These are phyloP conservation scores for Phanerochaete sordida DNA, from an alignment of 768 basidiomycete species.

Conservation along the genomic window DNA sequence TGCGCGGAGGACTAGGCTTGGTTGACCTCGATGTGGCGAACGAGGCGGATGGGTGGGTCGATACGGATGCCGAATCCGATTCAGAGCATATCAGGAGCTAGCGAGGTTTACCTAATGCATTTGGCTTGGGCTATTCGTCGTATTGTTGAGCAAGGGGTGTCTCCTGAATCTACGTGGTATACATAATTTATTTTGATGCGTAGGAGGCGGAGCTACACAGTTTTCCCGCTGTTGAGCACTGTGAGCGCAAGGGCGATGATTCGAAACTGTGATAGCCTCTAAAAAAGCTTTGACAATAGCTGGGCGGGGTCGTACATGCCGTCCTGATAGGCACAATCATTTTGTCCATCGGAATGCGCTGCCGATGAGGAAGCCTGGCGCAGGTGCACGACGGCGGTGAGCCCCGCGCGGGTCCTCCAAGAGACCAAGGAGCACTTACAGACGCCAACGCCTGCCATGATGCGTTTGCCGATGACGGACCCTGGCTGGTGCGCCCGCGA, in stretches of 20 bases:
- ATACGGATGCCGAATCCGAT: constrained; percentile 37
- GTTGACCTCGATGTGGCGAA: constrained; percentile 5
- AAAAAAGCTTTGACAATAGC: too few relatives aligned
- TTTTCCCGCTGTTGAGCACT: too few relatives aligned
- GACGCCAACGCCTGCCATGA: constrained; percentile 60
- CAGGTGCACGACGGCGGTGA: background rate
- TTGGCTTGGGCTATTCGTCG: background rate
- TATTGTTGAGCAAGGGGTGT: too few relatives aligned
- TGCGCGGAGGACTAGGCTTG: background rate
- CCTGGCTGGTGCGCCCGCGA: constrained; percentile 63
- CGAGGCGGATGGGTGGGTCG: constrained; percentile 34
- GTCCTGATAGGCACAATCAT: background rate
- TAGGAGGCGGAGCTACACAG: too few relatives aligned
- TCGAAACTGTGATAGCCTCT: too few relatives aligned
- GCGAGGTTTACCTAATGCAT: background rate
- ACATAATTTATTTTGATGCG: too few relatives aligned
- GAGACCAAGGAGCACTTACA: constrained; percentile 35
- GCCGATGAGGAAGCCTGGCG: constrained; percentile 20
- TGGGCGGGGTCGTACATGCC: too few relatives aligned
- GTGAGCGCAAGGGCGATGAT: too few relatives aligned
- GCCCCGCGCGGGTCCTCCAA: background rate
- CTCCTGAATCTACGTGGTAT: too few relatives aligned
- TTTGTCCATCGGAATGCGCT: constrained; percentile 19
- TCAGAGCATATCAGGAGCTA: constrained; percentile 1
- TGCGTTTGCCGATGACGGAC: constrained; percentile 52